Percentiles rank a stretch among this genome's conserved stretches.
These are phyloP conservation scores for Apiospora rasikravindrae DNA, from an alignment of 2,329 filamentous ascomycete genomes.

Conservation along the genomic window DNA sequence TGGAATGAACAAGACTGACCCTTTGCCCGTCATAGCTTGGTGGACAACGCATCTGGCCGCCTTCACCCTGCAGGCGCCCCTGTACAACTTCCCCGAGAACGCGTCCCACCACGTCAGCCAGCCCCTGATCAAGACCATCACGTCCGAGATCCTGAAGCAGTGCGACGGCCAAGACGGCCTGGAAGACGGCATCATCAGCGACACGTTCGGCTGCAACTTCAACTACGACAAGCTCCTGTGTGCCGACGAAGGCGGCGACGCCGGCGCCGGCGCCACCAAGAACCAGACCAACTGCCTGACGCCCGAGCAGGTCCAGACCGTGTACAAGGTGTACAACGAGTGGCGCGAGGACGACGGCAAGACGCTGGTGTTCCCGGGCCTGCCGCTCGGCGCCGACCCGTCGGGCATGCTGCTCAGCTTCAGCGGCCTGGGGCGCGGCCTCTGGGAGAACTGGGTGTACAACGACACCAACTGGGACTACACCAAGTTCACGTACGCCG, in stretches of 20 bases:
- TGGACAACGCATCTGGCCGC: slow-evolving; percentile 50
- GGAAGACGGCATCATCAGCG: slow-evolving; percentile 47
- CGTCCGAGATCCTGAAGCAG: slow-evolving; percentile 47
- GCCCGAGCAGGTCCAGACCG: slow-evolving; percentile 43
- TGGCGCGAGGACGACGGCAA: slow-evolving; percentile 32
- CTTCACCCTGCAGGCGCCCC: slow-evolving; percentile 45
- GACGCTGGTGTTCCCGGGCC: slow-evolving; percentile 36
- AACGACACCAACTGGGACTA: slow-evolving; percentile 37
- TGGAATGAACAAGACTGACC: too few relatives aligned
- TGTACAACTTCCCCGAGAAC: slow-evolving; percentile 49
- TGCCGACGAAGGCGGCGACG: not conserved
- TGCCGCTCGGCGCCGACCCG: slow-evolving; percentile 33
- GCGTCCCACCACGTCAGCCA: slow-evolving; percentile 47
- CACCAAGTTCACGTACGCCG: slow-evolving; percentile 34
- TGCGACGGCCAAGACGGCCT: slow-evolving; percentile 51
- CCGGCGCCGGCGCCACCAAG: not conserved
- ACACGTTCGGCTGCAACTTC: slow-evolving; percentile 47
- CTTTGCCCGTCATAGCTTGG: slow-evolving; percentile 43
- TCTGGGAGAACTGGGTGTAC: slow-evolving; percentile 33
- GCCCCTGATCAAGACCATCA: slow-evolving; percentile 45
- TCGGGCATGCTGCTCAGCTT: slow-evolving; percentile 25
- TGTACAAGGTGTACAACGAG: slow-evolving; percentile 36
- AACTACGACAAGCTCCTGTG: slow-evolving; percentile 45
- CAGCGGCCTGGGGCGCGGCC: slow-evolving; percentile 29
- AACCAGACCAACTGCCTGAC: slow-evolving; percentile 43